Evolutionary conservation across 306 rosid species (phyloP), one percentile per base, ranked within the genome.

Genomic region (Carpinus viminea): DNA sequence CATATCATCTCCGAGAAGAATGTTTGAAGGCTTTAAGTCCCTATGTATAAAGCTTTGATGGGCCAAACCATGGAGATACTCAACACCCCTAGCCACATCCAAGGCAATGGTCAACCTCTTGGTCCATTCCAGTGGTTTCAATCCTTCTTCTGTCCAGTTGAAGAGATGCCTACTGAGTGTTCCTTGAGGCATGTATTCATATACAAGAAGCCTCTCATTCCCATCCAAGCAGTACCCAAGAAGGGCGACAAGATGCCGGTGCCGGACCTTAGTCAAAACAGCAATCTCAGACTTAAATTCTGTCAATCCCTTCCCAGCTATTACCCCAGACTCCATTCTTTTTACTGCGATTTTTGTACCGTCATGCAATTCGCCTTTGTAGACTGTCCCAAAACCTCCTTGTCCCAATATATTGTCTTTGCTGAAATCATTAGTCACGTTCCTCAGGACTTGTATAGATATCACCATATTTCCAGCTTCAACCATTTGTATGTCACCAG

Each of bases 1-100:
- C 98, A 93, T 89, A 79, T 93, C 98, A 81, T 93, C 98, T 74
- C 98, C 95, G 73, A 93, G 98, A 81, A 93, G 98, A 78, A 93
- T 93, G 83, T 93, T 93, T 72, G 93, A 93, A 83, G 98, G 98
- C 87, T 93, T 93, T 50, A 93, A 87, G 82, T 91, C 98, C 68
- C 98, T 80, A 66, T 93, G 98, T 73, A 93, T 93, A 85, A 93
- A 93, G 84, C 98, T 93, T 84, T 90, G 97, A 85, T 93, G 97
- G 50, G 98, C 97, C 88, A 93, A 83, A 81, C 97, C 86, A 86
- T 93, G 98, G 50, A 93, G 97, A 76, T 93, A 93, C 88, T 93
- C 98, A 17, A 93, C 98, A 59, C 91, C 98, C 85, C 97, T 90
- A 57, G 92, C 98, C 53, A 93, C 98, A 78, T 93, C 98, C 45